Conservation (phyloP, 169 alveolate genomes). For the Theileria parva region DNA sequence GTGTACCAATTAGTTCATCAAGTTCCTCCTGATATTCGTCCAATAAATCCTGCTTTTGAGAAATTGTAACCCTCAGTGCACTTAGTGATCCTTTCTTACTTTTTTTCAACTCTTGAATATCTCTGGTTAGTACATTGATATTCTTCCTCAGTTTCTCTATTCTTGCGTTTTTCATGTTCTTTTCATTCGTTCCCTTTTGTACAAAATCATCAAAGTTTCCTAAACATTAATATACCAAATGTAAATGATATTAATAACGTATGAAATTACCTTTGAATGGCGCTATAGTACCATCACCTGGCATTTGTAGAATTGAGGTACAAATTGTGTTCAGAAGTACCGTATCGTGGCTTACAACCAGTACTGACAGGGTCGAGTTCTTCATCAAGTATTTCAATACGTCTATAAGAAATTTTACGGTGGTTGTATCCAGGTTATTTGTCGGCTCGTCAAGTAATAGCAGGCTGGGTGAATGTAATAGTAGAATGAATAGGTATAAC, state of each 20-base stretch:
- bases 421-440: conserved; percentile 70
- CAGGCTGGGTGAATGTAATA: conserved; percentile 63
- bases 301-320: conserved; percentile 41
- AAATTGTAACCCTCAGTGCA: conserved; percentile 21
- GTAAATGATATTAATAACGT: neutral
- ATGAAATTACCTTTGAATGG: conserved; percentile 6
- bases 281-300: conserved; percentile 60
- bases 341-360: conserved; percentile 43
- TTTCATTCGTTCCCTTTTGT: conserved; percentile 23
- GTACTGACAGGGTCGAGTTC: conserved; percentile 32
- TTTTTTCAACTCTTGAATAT: conserved; percentile 12
- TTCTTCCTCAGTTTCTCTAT: conserved; percentile 18
- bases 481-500: conserved; percentile 54
- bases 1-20: conserved; percentile 17
- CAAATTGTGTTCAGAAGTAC: conserved; percentile 30
- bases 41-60: conserved; percentile 44
- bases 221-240: neutral
- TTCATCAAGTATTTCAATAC: conserved; percentile 32
- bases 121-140: conserved; percentile 19
- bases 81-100: conserved; percentile 33
- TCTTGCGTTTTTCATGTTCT: conserved; percentile 9
- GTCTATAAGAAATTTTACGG: conserved; percentile 48
- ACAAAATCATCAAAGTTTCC: conserved; percentile 60
- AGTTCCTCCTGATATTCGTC: conserved; percentile 33
- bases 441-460: conserved; percentile 76